Conservation (phyloP, 345 rosid genomes). For the Cardamine chenopodiifolia region DNA sequence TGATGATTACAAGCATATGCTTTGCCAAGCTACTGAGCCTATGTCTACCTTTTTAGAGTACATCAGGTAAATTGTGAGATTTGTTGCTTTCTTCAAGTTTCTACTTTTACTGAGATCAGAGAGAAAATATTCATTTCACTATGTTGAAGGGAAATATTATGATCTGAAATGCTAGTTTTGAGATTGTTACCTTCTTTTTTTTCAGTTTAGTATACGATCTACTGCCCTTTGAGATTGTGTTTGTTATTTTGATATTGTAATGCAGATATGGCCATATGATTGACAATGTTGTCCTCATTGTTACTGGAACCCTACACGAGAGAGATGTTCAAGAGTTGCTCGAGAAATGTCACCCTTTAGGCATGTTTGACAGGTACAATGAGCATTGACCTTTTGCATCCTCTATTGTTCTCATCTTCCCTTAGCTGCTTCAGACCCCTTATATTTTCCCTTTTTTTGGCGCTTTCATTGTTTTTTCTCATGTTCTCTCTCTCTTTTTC, state of each 20-base stretch:
- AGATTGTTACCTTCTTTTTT: neutral
- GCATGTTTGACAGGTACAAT: constrained; percentile 97
- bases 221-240: neutral
- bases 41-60: constrained; percentile 93
- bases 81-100: neutral
- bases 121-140: no score
- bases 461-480: neutral
- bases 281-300: constrained; percentile 98
- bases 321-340: constrained; percentile 96
- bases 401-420: neutral
- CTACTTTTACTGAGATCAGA: neutral
- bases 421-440: no score
- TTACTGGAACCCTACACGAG: constrained; percentile 97
- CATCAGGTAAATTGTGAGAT: constrained; percentile 59
- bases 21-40: constrained; percentile 96
- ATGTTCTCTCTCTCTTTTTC: constrained; percentile 15
- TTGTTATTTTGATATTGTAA: constrained; percentile 9
- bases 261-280: constrained; percentile 98
- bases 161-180: neutral
- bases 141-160: neutral
- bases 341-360: constrained; percentile 98
- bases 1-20: constrained; percentile 96
- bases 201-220: neutral
- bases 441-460: no score
- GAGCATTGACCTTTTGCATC: neutral